Base-by-base conservation (phyloP, 768 basidiomycete species). In the Crepidotus variabilis region DNA sequence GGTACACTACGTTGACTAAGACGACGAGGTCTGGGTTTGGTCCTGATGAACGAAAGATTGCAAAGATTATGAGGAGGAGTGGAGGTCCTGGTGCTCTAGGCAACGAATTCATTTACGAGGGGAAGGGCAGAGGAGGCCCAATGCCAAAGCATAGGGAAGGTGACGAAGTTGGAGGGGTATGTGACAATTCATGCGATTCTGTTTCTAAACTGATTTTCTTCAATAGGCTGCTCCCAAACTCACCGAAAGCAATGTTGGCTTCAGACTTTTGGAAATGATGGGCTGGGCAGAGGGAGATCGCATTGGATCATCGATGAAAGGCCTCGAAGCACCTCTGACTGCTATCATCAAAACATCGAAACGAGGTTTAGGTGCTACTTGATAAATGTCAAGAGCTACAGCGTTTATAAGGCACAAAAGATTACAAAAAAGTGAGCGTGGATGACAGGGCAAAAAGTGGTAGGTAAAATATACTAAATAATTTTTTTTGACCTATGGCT, bases 291-390 rank as follows among this genome's bases (percentile, higher is more conserved):
- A 93, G 63, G 94, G 94, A 0, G 78, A 84, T 43, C 74, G 80
- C 11, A 94, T 96, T 62, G 94, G 94, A 0, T 35, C 36, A 14
- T 65, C 71, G 6, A 74, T 78, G 7, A 81, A 73, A 32, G 92
- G 92, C 0, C 69, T 96, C 54, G 85, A 87, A 22, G 83, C 72
- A 5, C 94, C 94, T 33, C 73, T 97, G 53, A 84, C 84, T 0
- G 94, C 92, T 11, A 81, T 93, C 50, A 87, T 95, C 69, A 97
- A 95, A 73, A 83, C 82, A 57, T 86, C 92, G 16, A 95, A 92
- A 71, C 75, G 88, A 11, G 94, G 94, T 0, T 71, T 97, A 54
- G 94, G 94, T 14, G 92, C 93, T 6, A 75, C 65, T 23, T 73
- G 65, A 61, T 74, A 54, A 64, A 16, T 21, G 8, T 28, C 28